Evolutionary conservation across 805 yeast species (phyloP), one percentile per base, ranked within the genome.

Genomic region (Yarrowia sp.): DNA sequence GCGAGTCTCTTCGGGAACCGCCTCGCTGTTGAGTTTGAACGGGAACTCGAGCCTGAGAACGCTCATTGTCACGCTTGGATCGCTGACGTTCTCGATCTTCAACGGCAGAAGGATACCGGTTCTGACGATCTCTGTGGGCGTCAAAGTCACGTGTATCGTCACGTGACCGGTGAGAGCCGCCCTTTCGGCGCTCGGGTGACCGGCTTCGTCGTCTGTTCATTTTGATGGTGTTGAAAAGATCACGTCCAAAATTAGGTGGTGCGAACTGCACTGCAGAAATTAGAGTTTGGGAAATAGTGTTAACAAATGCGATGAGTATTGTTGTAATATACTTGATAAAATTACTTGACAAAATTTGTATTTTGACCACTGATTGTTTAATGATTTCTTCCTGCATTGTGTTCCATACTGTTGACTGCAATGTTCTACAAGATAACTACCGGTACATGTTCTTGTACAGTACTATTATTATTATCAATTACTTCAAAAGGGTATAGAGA

Each of bases 41-140:
- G 3, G 36, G 60, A 14, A 43, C 55, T 34, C 30, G 43, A 1
- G 36, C 20, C 15, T 53, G 60, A 38, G 44, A n/a, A 15, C 64
- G 43, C 12, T 58, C 64, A 9, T 3, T 12, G n/a, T 58, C 64
- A 9, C 64, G 43, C 9, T 12, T n/a, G 5, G 30, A 10, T 9
- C 64, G n/a, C 14, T 58, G 50, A 13, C 50, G 39, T 30, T 58
- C 64, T 8, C 64, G 64, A 43, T 58, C 50, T 17, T 30, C 39
- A 33, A 58, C 64, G 1, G 64, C 64, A 3, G 17, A 15, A 17
- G 64, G 50, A 14, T 58, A 58, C 44, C 64, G 61, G 8, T 12
- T 15, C 20, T 24, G 46, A 6, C 61, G 61, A 2, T 15, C 20
- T 6, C 36, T 14, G 38, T 55, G 61, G 12, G 39, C 36, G 17